Evolutionary conservation across 352 stramenopile species (phyloP).

Genomic region (Globisporangium splendens): DNA sequence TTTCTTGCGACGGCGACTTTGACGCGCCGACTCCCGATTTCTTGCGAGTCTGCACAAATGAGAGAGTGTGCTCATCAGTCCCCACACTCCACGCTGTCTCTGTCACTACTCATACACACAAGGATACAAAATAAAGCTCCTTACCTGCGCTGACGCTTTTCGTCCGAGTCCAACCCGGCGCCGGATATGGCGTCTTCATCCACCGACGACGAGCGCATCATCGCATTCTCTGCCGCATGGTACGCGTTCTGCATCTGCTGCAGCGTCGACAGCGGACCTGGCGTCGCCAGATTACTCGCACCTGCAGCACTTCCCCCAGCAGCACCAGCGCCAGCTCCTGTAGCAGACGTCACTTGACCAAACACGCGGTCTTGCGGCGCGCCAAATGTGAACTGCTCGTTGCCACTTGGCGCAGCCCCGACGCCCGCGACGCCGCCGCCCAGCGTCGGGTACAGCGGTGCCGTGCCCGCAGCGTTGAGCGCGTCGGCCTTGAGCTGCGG

Average conservation of each 20-base stretch:
- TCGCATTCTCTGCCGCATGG: slow-evolving; percentile 45
- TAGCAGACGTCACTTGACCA: slow-evolving; percentile 9
- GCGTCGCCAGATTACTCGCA: slow-evolving; percentile 6
- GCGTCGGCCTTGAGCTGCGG: slow-evolving; percentile 24
- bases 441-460: slow-evolving; percentile 7
- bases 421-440: neutral
- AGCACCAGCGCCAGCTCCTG: neutral
- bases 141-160: slow-evolving; percentile 71
- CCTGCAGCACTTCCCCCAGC: slow-evolving; percentile 4
- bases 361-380: slow-evolving; percentile 27
- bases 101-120: neutral
- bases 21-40: slow-evolving; percentile 85
- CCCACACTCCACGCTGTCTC: too few species aligned
- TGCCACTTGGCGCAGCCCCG: neutral
- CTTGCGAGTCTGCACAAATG: slow-evolving; percentile 45
- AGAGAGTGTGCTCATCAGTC: neutral
- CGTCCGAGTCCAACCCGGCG: slow-evolving; percentile 52
- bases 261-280: slow-evolving; percentile 28
- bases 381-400: slow-evolving; percentile 31
- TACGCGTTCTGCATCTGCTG: slow-evolving; percentile 48
- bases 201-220: slow-evolving; percentile 43
- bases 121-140: neutral
- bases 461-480: slow-evolving; percentile 6
- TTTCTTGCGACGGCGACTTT: slow-evolving; percentile 88
- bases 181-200: slow-evolving; percentile 49